A percentile compares a stretch with the other conserved stretches of the same genome.
Conservation (phyloP, 352 stramenopile species). For the Globisporangium apiculatum region DNA sequence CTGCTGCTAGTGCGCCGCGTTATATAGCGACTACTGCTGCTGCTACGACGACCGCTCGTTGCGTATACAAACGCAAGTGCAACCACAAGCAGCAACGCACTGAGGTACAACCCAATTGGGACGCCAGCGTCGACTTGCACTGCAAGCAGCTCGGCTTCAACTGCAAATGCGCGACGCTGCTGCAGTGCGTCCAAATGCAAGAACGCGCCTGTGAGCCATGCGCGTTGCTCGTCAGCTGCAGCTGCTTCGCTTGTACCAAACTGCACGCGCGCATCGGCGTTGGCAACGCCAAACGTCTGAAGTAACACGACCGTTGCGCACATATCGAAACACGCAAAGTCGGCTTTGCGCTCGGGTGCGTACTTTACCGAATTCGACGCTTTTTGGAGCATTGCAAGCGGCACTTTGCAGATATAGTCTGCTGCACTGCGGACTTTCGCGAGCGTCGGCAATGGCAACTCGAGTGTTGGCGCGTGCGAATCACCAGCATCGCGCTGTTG, state of each 20-base stretch:
- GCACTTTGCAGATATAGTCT: constrained; percentile 27
- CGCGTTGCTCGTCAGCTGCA: constrained; percentile 22
- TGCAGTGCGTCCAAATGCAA: constrained; percentile 59
- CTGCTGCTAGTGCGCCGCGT: too few species aligned
- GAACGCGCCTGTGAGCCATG: constrained; percentile 66
- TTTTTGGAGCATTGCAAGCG: constrained; percentile 1
- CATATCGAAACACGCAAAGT: constrained; percentile 46
- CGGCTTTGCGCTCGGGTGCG: constrained; percentile 7
- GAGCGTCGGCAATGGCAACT: constrained; percentile 42
- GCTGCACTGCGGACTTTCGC: constrained; percentile 26
- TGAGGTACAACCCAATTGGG: constrained; percentile 62
- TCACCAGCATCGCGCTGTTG: not conserved
- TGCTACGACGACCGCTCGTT: not conserved
- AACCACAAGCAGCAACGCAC: constrained; percentile 43
- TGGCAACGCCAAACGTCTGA: constrained; percentile 40
- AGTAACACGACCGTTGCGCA: constrained; percentile 61
- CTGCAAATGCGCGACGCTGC: constrained; percentile 19
- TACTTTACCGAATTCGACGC: constrained; percentile 10
- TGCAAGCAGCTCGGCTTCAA: constrained; percentile 40
- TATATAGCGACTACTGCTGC: constrained; percentile 3
- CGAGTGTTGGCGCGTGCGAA: constrained; percentile 11
- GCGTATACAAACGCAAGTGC: constrained; percentile 45
- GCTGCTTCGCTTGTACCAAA: constrained; percentile 19
- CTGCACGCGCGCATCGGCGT: constrained; percentile 41
- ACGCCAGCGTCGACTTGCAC: constrained; percentile 61